These are phyloP conservation scores for Stropharia rugosoannulata DNA, from an alignment of 768 basidiomycete species.

Conservation along the genomic window DNA sequence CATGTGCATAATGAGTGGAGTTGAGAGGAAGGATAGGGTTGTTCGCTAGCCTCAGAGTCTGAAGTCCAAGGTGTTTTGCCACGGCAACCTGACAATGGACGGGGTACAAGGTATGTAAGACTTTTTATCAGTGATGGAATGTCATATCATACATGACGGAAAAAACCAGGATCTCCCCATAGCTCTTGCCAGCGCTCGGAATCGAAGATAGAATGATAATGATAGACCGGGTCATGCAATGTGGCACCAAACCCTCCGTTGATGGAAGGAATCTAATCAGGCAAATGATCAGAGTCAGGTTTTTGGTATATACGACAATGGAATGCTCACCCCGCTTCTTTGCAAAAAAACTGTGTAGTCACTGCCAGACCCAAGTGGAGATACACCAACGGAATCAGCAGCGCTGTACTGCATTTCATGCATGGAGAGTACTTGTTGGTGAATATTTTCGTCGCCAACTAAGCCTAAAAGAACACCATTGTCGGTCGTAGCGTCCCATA, in stretches of 20 bases:
- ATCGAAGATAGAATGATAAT: constrained; percentile 77
- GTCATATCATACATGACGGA: constrained; percentile 48
- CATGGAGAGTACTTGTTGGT: constrained; percentile 22
- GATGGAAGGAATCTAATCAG: constrained; percentile 35
- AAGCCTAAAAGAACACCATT: constrained; percentile 43
- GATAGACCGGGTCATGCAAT: constrained; percentile 60
- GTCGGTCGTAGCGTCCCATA: constrained; percentile 80
- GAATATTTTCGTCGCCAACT: constrained; percentile 19
- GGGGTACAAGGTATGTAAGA: background rate
- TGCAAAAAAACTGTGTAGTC: constrained; percentile 93
- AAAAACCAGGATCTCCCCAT: constrained; percentile 73
- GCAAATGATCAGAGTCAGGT: background rate
- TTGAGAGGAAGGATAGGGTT: constrained; percentile 67
- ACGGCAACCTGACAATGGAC: constrained; percentile 47
- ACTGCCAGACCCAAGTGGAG: constrained; percentile 74
- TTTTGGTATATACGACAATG: background rate
- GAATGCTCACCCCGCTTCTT: constrained; percentile 41
- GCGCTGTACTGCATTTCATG: constrained; percentile 41
- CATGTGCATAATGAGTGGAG: constrained; percentile 68
- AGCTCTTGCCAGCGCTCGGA: constrained; percentile 66
- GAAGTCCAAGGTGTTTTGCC: constrained; percentile 65
- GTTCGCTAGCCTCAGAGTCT: constrained; percentile 56
- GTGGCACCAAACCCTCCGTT: constrained; percentile 39
- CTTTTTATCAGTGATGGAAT: constrained; percentile 12
- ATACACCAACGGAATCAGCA: constrained; percentile 36